phyloP scores from a whole-genome alignment of 1,139 yeast species.

The Blastobotrys serpentis region DNA sequence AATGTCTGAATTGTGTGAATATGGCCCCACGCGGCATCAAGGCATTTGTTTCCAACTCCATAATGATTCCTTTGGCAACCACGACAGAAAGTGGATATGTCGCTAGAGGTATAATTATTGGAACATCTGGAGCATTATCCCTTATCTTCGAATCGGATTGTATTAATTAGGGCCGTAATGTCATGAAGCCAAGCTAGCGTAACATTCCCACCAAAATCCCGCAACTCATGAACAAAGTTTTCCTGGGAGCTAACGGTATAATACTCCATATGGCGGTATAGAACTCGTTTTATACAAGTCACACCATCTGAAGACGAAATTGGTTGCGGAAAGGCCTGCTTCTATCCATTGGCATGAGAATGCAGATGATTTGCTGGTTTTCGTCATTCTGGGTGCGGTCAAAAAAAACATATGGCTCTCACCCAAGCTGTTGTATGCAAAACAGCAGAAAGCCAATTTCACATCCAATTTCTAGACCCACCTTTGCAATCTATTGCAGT shows the following conservation, averaged over 20 bases:
- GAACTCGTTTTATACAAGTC: slow-evolving; percentile 26
- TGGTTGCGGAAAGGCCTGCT: slow-evolving; percentile 31
- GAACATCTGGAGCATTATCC: slow-evolving; percentile 11
- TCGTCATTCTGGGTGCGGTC: slow-evolving; percentile 12
- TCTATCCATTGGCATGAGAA: slow-evolving; percentile 40
- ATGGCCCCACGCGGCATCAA: slow-evolving; percentile 37
- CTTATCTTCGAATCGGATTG: too few species aligned
- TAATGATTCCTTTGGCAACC: slow-evolving; percentile 41
- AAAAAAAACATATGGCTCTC: slow-evolving; percentile 31
- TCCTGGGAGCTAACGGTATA: slow-evolving; percentile 25
- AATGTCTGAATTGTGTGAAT: slow-evolving; percentile 38
- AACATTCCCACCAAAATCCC: slow-evolving; percentile 46
- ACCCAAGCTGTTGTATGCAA: slow-evolving; percentile 42
- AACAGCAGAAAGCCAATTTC: slow-evolving; percentile 36
- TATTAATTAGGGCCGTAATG: slow-evolving; percentile 18
- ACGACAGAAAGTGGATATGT: slow-evolving; percentile 43
- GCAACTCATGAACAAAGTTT: slow-evolving; percentile 25
- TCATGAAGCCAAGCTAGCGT: slow-evolving; percentile 35
- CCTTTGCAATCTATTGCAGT: slow-evolving; percentile 16
- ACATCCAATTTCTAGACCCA: slow-evolving; percentile 31
- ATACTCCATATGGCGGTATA: slow-evolving; percentile 34
- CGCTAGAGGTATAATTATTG: slow-evolving; percentile 35
- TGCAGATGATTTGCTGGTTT: slow-evolving; percentile 11
- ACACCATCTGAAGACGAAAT: slow-evolving; percentile 15
- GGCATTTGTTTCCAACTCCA: slow-evolving; percentile 42